Base-by-base conservation (phyloP, 2,329 filamentous ascomycete genomes). In the Apiospora pterosperma region DNA sequence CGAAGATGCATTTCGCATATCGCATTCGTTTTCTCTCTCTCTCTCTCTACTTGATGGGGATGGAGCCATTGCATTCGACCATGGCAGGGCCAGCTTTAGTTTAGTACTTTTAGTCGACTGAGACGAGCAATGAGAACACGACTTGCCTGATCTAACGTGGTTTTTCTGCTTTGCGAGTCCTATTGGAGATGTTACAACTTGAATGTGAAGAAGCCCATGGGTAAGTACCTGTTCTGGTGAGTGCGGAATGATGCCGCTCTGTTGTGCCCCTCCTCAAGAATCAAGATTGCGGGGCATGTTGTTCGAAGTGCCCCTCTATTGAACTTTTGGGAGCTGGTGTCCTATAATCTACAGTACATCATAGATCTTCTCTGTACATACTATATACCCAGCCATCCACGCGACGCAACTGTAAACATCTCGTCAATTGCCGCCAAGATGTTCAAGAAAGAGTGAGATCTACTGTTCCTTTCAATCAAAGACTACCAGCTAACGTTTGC, bases 361-460 rank as follows among this genome's bases (percentile, higher is more conserved):
- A 55, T 34, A 55, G 25, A 55, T 34, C 48, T 34, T 55, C 48
- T 34, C 19, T 55, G 48, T 55, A 31, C 48, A 55, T 55, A 41
- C 38, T 14, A 55, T 14, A 55, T 31, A 31, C 59, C 59, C 39
- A 39, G 34, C 59, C 28, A n/a, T n/a, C 23, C 59, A 25, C 59
- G 59, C 59, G 39, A 61, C 59, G 59, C 59, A 36, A 61, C 59
- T 23, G 36, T 14, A 38, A 58, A 28, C 19, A 61, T 60, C 59
- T 42, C 63, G 36, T 52, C 59, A 23, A 38, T 21, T 28, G 39
- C 68, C 69, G 69, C 63, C 79, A 88, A 75, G 68, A 97, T 97
- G 93, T 97, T 97, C 78, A 97, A 97, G 77, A 97, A 96, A 85
- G 92, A 96, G 93, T 96, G 79, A 75, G 86, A 80, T 31, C 38